Base-by-base conservation (phyloP, 768 basidiomycete genomes). In the Phlegmacium glaucopus region DNA sequence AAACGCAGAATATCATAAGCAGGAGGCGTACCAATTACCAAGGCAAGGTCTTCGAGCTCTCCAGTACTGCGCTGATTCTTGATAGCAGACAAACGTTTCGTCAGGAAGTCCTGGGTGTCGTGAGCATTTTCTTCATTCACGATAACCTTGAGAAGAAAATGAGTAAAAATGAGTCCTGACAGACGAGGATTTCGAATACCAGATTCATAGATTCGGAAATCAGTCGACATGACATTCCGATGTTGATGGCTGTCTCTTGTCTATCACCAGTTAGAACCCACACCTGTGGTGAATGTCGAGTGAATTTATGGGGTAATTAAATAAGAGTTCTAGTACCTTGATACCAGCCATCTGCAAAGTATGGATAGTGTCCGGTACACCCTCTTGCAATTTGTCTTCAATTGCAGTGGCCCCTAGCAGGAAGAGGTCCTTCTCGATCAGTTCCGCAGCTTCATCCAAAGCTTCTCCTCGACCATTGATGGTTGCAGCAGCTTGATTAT, bases 231-330 rank as follows among this genome's bases (percentile, higher is more conserved):
- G 94, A 95, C 79, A 98, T 85, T 44, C 96, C 96, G 53, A 99
- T 98, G 60, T 99, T 99, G 68, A 99, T 97, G 12, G 96, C 96
- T 1, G 96, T 99, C 68, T 99, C 96, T 70, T 99, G 96, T 54
- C 96, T 75, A 65, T 99, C 96, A 1, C 96, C 96, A 2, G 96
- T 99, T 42, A 99, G 71, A 7, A 99, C 94, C 96, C 96, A 99
- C 13, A 99, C 85, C 85, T 88, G 53, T 6, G 18, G 44, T 41
- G 12, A 55, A 29, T 27, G 28, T 16, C 13, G 44, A 39, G 42
- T 15, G 39, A 44, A n/a, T 51, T 30, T 25, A 49, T 44, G 26
- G 4, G 25, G 26, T n/a, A 8, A 22, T n/a, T 7, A 47, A 42
- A 43, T n/a, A 42, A 34, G 3, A 34, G 32, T 11, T 11, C 11